These are phyloP conservation scores for Wickerhamomyces sp. DNA, from an alignment of 1,139 yeast species.

Conservation along the genomic window DNA sequence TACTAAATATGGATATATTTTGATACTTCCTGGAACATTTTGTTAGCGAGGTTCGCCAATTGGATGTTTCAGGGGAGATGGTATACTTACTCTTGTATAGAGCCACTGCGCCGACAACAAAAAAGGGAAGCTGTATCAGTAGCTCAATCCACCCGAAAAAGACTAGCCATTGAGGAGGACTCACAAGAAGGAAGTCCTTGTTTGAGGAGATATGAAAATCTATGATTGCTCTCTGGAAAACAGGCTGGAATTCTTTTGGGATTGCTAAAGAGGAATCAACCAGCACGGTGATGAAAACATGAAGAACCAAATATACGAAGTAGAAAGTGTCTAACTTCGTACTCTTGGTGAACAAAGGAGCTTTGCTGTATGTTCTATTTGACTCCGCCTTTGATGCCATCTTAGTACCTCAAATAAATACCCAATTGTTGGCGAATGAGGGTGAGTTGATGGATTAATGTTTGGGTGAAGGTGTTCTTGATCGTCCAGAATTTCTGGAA, in stretches of 20 bases:
- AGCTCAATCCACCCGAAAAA: constrained; percentile 69
- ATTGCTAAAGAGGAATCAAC: constrained; percentile 72
- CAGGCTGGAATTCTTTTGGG: constrained; percentile 45
- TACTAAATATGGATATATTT: constrained; percentile 46
- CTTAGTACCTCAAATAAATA: not conserved
- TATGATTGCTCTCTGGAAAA: constrained; percentile 44
- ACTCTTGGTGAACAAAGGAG: constrained; percentile 13
- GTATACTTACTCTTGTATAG: constrained; percentile 14
- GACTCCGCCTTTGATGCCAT: not conserved
- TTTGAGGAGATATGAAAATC: constrained; percentile 57
- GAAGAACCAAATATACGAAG: constrained; percentile 48
- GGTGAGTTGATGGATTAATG: too few relatives aligned
- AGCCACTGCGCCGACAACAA: constrained; percentile 37
- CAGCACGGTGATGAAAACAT: constrained; percentile 68
- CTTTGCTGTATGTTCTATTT: not conserved
- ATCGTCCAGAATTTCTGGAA: too few relatives aligned
- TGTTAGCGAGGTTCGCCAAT: not conserved
- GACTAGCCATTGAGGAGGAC: constrained; percentile 64
- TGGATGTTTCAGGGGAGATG: not conserved
- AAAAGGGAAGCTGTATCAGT: constrained; percentile 72
- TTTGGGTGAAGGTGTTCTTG: too few relatives aligned
- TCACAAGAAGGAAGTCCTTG: constrained; percentile 61
- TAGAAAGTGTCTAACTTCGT: constrained; percentile 44
- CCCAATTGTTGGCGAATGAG: too few relatives aligned
- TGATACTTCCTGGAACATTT: constrained; percentile 18